Evolutionary conservation across 371 early-diverging fungal genomes (phyloP).

Genomic region (Lichtheimia hyalospora): DNA sequence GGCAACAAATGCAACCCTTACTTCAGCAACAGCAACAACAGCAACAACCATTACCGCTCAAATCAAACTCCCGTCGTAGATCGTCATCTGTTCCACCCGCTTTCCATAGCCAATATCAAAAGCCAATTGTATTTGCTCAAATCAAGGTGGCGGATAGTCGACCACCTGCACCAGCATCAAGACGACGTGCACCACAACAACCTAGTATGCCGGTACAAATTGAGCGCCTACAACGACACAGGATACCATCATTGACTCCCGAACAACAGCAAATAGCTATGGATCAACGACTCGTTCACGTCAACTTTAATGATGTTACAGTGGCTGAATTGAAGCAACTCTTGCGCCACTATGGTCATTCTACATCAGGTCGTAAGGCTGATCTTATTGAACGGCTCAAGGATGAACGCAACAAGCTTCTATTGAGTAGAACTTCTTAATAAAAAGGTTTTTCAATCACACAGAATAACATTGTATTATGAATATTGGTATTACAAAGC

Average conservation of each 20-base stretch:
- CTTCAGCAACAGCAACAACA: constrained; percentile 2
- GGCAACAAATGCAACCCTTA: not conserved
- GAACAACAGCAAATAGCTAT: constrained; percentile 30
- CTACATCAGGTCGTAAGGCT: constrained; percentile 57
- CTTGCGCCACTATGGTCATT: constrained; percentile 40
- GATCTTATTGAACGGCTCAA: constrained; percentile 37
- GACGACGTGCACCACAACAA: not conserved
- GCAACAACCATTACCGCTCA: not conserved
- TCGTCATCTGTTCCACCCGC: constrained; percentile 11
- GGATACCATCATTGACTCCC: not conserved
- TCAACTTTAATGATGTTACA: constrained; percentile 68
- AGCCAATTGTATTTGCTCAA: constrained; percentile 9
- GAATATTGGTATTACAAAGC: too few relatives aligned
- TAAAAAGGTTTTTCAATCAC: too few relatives aligned
- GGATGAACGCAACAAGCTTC: constrained; percentile 41
- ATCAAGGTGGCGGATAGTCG: constrained; percentile 6
- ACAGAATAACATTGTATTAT: too few relatives aligned
- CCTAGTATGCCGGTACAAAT: constrained; percentile 11
- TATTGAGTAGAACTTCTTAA: not conserved
- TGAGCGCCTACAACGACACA: constrained; percentile 9
- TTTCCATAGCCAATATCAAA: constrained; percentile 2
- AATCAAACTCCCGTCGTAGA: constrained; percentile 4
- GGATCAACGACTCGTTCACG: constrained; percentile 53
- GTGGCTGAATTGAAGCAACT: constrained; percentile 71
- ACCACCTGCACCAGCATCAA: not conserved